Base-by-base conservation (phyloP, 2,329 filamentous ascomycete species). In the Cadophora sp. region DNA sequence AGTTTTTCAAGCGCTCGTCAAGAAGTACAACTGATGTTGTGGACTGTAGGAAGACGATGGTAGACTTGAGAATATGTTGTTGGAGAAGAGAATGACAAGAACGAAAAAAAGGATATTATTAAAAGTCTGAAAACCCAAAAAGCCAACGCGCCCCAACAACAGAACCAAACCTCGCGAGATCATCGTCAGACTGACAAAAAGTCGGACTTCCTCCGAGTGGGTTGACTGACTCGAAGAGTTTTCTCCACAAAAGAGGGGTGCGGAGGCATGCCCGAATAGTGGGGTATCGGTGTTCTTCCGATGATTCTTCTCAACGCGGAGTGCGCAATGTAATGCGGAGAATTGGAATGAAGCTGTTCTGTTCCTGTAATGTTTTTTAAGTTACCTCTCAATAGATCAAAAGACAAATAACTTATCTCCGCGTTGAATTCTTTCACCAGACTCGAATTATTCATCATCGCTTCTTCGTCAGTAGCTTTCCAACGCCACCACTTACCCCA, bases 161-260 rank as follows among this genome's bases (percentile, higher is more conserved):
- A 19, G 24, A 26, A 53, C 14, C 4, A 53, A 19, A 53, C 4
- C 3, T 53, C 50, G 19, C 24, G 11, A 6, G 29, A 16, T 2
- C 24, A 26, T 53, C 50, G 8, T 53, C 50, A 29, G 4, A 53
- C 19, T 14, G 7, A 7, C 7, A 16, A 29, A 16, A 53, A 29
- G 26, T 63, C 31, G 55, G 55, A 31, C 19, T 26, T 58, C 34
- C 55, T 58, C 55, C 55, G 55, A 58, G 55, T 58, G 29, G 29
- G 14, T 7, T 7, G 5, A 6, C 19, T 19, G 55, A 22, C 19
- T 40, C 29, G 55, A 34, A 12, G 19, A 37, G 29, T 11, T 34
- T 58, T 40, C 55, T 58, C 55, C 55, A 58, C 55, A 37, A 58
- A 58, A 58, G 55, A 58, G 55, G 29, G 55, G 55, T 40, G 34